Evolutionary conservation across 352 stramenopile species (phyloP).

Genomic region (Phytophthora meadii): DNA sequence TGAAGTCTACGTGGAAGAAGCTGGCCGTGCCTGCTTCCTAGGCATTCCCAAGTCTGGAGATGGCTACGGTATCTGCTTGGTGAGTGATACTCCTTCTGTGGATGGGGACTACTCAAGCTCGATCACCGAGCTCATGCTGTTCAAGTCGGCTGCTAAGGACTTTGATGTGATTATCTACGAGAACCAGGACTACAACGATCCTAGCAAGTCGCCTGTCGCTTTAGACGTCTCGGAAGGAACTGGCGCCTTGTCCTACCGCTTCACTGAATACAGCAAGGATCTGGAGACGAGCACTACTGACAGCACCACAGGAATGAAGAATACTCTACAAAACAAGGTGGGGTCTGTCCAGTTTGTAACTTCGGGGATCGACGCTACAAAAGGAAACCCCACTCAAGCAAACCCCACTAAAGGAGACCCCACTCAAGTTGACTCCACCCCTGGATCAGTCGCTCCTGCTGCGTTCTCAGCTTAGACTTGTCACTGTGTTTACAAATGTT

Average conservation of each 20-base stretch:
- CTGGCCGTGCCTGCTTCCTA: constrained; percentile 50
- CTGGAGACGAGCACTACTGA: constrained; percentile 23
- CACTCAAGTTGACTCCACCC: constrained; percentile 12
- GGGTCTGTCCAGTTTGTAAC: constrained; percentile 33
- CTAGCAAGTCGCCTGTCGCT: neutral
- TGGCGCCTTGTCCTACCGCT: constrained; percentile 22
- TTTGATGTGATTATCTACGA: constrained; percentile 55
- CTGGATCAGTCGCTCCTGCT: constrained; percentile 27
- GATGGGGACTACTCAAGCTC: constrained; percentile 39
- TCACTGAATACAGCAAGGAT: constrained; percentile 41
- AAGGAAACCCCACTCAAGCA: neutral
- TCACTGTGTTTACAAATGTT: constrained; percentile 3
- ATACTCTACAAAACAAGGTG: constrained; percentile 35
- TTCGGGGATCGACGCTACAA: constrained; percentile 11
- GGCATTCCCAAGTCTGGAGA: constrained; percentile 15
- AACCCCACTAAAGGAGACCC: neutral
- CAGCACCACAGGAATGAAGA: constrained; percentile 17
- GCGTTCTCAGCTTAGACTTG: constrained; percentile 25
- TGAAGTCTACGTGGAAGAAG: constrained; percentile 56
- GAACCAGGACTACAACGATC: constrained; percentile 40
- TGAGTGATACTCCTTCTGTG: constrained; percentile 23
- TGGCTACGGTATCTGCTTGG: constrained; percentile 50
- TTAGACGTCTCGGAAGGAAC: constrained; percentile 11
- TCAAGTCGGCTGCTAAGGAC: constrained; percentile 42
- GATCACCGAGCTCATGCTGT: constrained; percentile 51